These are phyloP conservation scores for Cucurbita pepo DNA, from an alignment of 306 rosid genomes.

Conservation along the genomic window DNA sequence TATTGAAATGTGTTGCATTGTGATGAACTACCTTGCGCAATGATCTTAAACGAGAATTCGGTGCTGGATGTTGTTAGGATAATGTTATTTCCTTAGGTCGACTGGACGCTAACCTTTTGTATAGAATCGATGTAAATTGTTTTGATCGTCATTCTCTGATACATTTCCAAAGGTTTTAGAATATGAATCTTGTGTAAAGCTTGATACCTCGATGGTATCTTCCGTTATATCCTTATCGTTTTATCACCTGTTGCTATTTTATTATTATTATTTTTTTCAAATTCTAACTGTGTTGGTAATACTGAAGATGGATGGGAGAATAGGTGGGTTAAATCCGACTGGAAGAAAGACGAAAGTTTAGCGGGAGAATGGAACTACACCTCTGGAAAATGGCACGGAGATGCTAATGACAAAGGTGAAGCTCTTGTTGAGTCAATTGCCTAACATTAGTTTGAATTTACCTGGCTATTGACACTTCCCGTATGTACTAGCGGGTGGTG, in stretches of 20 bases:
- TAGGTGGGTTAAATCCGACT: slow-evolving; percentile 85
- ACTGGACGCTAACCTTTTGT: background rate
- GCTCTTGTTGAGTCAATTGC: background rate
- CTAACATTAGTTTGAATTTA: background rate
- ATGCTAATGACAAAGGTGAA: slow-evolving; percentile 68
- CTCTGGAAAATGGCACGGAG: slow-evolving; percentile 90
- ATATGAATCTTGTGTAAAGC: background rate
- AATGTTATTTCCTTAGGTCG: background rate
- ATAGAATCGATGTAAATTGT: background rate
- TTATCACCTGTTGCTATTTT: background rate
- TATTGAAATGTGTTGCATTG: background rate
- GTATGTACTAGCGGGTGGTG: background rate
- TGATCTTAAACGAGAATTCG: background rate
- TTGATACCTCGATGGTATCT: background rate
- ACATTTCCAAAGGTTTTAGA: background rate
- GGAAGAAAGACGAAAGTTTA: slow-evolving; percentile 74
- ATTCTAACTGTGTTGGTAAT: slow-evolving; percentile 12
- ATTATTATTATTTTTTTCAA: background rate
- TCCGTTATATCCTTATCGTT: background rate
- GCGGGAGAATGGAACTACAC: slow-evolving; percentile 98
- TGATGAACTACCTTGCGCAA: background rate
- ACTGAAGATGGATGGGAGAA: slow-evolving; percentile 79
- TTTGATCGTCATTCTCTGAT: background rate
- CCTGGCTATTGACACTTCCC: too few relatives aligned
- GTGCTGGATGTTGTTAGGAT: background rate